These are phyloP conservation scores for Glycyrrhiza uralensis DNA, from an alignment of 306 rosid species.

Conservation along the genomic window DNA sequence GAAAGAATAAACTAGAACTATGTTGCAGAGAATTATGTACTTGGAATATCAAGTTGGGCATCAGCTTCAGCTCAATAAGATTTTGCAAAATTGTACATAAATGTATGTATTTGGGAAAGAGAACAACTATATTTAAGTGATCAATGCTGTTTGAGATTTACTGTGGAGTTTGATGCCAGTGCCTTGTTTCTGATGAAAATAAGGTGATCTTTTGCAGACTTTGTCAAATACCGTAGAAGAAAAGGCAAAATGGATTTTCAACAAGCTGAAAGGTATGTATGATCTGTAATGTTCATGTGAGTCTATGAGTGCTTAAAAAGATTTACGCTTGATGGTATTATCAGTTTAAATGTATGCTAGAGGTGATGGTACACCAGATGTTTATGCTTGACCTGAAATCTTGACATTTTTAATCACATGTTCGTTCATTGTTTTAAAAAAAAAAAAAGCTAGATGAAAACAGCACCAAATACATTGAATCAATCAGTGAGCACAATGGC, in stretches of 20 bases:
- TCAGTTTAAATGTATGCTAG: not conserved
- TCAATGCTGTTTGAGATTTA: constrained; percentile 1
- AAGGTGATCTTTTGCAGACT: constrained; percentile 50
- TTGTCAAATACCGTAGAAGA: constrained; percentile 89
- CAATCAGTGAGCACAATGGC: not conserved
- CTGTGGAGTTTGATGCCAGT: constrained; percentile 2
- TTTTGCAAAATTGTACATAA: not conserved
- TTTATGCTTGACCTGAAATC: not conserved
- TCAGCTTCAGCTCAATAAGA: not conserved
- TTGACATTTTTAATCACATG: not conserved
- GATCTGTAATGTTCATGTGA: not conserved
- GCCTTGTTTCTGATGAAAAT: constrained; percentile 2
- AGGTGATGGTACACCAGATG: not conserved
- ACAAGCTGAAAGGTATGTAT: constrained; percentile 82
- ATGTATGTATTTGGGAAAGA: not conserved
- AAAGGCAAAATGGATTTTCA: constrained; percentile 96
- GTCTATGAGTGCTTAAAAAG: not conserved
- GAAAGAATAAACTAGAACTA: not conserved
- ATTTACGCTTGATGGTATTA: too few relatives aligned
- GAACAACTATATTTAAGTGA: not conserved
- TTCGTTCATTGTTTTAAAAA: not conserved
- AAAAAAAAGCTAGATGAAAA: too few relatives aligned
- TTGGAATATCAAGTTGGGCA: not conserved
- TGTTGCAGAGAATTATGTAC: not conserved
- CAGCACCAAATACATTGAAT: not conserved